Evolutionary conservation across 1,139 yeast genomes (phyloP).

Genomic region (Tardiomyces digboiensis): DNA sequence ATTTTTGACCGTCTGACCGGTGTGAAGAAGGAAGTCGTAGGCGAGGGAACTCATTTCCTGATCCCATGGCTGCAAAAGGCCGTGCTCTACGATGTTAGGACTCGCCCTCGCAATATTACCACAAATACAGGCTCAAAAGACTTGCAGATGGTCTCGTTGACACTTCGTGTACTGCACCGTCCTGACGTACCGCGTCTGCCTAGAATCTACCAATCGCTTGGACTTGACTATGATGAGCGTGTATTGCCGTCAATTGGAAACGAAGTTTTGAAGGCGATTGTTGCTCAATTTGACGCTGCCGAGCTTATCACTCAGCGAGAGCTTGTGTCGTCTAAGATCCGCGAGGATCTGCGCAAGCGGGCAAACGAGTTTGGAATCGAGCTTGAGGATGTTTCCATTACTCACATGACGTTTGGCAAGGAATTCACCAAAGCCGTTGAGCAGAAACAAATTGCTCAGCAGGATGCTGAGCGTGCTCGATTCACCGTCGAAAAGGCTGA

Average conservation of each 20-base stretch:
- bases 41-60: slow-evolving; percentile 95
- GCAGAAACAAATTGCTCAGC: slow-evolving; percentile 98
- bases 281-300: slow-evolving; percentile 98
- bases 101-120: slow-evolving; percentile 85
- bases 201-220: slow-evolving; percentile 75
- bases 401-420: slow-evolving; percentile 95
- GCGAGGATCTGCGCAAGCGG: slow-evolving; percentile 76
- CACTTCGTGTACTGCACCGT: slow-evolving; percentile 87
- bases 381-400: slow-evolving; percentile 94
- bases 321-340: slow-evolving; percentile 81
- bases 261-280: slow-evolving; percentile 90
- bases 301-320: slow-evolving; percentile 97
- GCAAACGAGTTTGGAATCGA: slow-evolving; percentile 85
- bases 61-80: slow-evolving; percentile 97
- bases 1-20: slow-evolving; percentile 89
- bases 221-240: slow-evolving; percentile 94
- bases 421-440: slow-evolving; percentile 99
- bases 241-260: slow-evolving; percentile 96
- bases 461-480: slow-evolving; percentile 97
- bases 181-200: slow-evolving; percentile 86
- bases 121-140: slow-evolving; percentile 97
- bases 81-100: slow-evolving; percentile 81
- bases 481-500: slow-evolving; percentile 94
- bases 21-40: slow-evolving; percentile 76
- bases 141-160: slow-evolving; percentile 89